These are phyloP conservation scores for Suillus ampliporus DNA, from an alignment of 768 basidiomycete genomes.

Conservation along the genomic window DNA sequence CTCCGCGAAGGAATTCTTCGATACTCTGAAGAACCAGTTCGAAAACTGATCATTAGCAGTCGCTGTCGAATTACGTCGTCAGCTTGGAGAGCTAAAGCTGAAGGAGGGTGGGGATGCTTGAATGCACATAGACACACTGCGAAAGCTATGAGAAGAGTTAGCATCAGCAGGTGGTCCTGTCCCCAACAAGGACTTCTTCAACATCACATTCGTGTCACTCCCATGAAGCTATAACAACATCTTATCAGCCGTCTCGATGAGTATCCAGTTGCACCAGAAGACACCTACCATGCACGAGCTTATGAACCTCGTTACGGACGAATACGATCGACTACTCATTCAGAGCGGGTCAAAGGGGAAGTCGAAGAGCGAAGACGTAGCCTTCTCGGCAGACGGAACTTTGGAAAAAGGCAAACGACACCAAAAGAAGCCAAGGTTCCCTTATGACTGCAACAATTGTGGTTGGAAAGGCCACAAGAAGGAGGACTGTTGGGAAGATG, in stretches of 20 bases:
- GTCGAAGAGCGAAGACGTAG: background rate
- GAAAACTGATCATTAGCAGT: no score
- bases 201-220: constrained; percentile 42
- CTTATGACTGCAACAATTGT: constrained; percentile 9
- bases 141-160: constrained; percentile 38
- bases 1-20: no score
- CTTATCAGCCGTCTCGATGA: constrained; percentile 35
- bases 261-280: background rate
- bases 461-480: constrained; percentile 8
- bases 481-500: constrained; percentile 19
- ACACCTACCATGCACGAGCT: constrained; percentile 20
- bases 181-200: constrained; percentile 36
- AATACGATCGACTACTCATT: constrained; percentile 21
- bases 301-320: constrained; percentile 15
- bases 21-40: no score
- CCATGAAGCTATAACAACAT: constrained; percentile 39
- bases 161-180: constrained; percentile 37
- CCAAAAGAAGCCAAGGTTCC: background rate
- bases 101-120: constrained; percentile 37
- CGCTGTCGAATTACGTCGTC: no score
- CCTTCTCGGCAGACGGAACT: background rate
- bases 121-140: constrained; percentile 37
- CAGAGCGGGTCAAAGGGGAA: background rate
- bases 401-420: background rate
- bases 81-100: no score